Evolutionary conservation across 768 basidiomycete species (phyloP).

Genomic region (Mycena galericulata): DNA sequence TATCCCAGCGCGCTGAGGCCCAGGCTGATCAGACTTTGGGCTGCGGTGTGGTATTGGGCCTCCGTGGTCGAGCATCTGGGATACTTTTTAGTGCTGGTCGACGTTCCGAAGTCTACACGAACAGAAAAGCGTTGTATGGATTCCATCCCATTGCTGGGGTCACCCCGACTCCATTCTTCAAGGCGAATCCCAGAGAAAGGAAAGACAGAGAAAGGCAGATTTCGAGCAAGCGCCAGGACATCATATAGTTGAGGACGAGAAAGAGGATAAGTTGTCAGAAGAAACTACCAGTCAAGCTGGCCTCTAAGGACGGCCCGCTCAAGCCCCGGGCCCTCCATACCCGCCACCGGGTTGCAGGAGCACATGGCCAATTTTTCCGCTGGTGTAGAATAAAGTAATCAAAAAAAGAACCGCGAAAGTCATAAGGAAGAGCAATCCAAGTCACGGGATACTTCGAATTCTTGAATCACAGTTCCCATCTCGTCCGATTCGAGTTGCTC

Average conservation of each 20-base stretch:
- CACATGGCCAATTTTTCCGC: too few species aligned
- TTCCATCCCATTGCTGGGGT: slow-evolving; percentile 64
- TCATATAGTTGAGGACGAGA: too few species aligned
- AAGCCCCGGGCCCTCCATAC: too few species aligned
- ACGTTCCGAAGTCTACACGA: slow-evolving; percentile 28
- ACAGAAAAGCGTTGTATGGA: slow-evolving; percentile 62
- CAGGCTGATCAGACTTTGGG: slow-evolving; percentile 51
- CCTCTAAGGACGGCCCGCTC: too few species aligned
- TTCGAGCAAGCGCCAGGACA: slow-evolving; percentile 10
- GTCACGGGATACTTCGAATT: too few species aligned
- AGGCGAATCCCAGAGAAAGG: neutral
- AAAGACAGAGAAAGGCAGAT: slow-evolving; percentile 37
- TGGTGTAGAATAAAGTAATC: too few species aligned
- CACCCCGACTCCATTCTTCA: slow-evolving; percentile 53
- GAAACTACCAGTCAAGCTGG: too few species aligned
- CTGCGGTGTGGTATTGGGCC: slow-evolving; percentile 53
- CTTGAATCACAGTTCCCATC: too few species aligned
- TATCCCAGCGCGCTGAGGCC: slow-evolving; percentile 55
- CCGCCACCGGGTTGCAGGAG: too few species aligned
- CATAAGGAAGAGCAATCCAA: too few species aligned
- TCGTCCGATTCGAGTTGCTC: slow-evolving; percentile 23
- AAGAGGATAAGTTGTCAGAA: too few species aligned
- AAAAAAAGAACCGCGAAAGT: too few species aligned
- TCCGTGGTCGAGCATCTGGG: slow-evolving; percentile 56
- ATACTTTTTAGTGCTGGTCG: neutral